A percentile compares a stretch with the other conserved stretches of the same genome.
Evolutionary conservation across 257 asterid genomes (phyloP).

Genomic region (Fraxinus quadrangulata): DNA sequence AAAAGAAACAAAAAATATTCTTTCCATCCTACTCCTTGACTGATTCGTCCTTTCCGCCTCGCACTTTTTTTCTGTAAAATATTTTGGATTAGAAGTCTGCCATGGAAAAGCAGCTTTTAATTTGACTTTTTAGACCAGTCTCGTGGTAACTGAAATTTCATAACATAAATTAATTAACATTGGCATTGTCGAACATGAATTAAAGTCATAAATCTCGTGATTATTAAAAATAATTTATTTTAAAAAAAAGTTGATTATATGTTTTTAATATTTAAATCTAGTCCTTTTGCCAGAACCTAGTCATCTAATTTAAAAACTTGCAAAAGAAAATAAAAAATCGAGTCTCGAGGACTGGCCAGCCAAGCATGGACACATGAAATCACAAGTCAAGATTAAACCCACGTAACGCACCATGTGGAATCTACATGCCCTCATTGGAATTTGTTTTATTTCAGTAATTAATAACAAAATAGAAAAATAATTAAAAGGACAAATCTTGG

Average conservation of each 20-base stretch:
- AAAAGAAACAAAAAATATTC: neutral
- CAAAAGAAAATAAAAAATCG: neutral
- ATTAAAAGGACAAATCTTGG: slow-evolving; percentile 1
- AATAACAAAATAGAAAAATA: no score
- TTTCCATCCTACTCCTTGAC: neutral
- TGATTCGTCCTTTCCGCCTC: neutral
- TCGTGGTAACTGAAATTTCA: neutral
- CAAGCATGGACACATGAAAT: neutral
- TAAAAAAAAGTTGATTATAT: no score
- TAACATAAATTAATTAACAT: neutral
- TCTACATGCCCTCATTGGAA: slow-evolving; percentile 42
- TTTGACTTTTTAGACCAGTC: slow-evolving; percentile 22
- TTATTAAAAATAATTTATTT: no score
- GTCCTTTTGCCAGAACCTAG: slow-evolving; percentile 24
- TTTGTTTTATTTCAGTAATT: slow-evolving; percentile 24
- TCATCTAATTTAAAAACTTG: neutral
- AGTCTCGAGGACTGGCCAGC: slow-evolving; percentile 32
- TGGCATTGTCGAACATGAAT: neutral
- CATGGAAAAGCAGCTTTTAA: slow-evolving; percentile 12
- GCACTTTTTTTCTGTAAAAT: no score
- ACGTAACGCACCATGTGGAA: slow-evolving; percentile 56
- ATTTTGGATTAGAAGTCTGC: neutral
- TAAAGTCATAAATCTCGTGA: neutral
- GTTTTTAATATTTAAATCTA: neutral
- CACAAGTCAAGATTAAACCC: slow-evolving; percentile 41